Percentiles rank a stretch among this genome's conserved stretches.
These are phyloP conservation scores for Ceratocystis diversiconidia DNA, from an alignment of 2,329 filamentous ascomycete species.

Conservation along the genomic window DNA sequence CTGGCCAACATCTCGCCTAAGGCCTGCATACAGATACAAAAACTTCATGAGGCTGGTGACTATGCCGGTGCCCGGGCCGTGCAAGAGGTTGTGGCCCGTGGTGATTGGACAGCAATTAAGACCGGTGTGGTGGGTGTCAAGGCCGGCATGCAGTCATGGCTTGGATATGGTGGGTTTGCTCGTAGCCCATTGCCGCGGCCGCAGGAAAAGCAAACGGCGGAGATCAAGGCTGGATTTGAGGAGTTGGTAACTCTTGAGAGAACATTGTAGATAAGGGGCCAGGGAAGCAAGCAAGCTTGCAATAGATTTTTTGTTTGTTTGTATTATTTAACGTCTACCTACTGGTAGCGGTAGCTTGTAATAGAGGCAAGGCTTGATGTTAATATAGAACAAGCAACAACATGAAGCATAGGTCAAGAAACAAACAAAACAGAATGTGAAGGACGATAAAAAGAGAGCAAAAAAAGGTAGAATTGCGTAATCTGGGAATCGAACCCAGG, in stretches of 20 bases:
- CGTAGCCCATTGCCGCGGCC: conserved; percentile 28
- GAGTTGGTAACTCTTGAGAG: conserved; percentile 25
- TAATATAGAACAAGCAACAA: too few species aligned
- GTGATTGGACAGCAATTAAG: conserved; percentile 34
- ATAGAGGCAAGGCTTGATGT: too few species aligned
- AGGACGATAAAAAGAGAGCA: not conserved
- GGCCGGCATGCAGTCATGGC: conserved; percentile 30
- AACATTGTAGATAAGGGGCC: conserved; percentile 9
- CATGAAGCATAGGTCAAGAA: not conserved
- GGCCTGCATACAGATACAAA: conserved; percentile 26
- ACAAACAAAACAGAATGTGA: not conserved
- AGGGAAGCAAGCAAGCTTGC: too few species aligned
- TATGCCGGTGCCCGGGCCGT: conserved; percentile 26
- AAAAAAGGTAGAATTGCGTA: not conserved
- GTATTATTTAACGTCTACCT: too few species aligned
- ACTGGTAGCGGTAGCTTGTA: too few species aligned
- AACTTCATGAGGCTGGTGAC: conserved; percentile 25
- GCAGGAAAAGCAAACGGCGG: conserved; percentile 24
- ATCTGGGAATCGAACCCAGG: not conserved
- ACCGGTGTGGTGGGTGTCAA: conserved; percentile 37
- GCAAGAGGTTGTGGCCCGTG: conserved; percentile 31
- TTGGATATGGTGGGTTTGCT: conserved; percentile 29
- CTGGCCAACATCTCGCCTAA: conserved; percentile 29
- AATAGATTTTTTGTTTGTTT: too few species aligned
- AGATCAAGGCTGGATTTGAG: conserved; percentile 27